Conservation (phyloP, 1,284 basidiomycete species). For the Phylloporus sp. region DNA sequence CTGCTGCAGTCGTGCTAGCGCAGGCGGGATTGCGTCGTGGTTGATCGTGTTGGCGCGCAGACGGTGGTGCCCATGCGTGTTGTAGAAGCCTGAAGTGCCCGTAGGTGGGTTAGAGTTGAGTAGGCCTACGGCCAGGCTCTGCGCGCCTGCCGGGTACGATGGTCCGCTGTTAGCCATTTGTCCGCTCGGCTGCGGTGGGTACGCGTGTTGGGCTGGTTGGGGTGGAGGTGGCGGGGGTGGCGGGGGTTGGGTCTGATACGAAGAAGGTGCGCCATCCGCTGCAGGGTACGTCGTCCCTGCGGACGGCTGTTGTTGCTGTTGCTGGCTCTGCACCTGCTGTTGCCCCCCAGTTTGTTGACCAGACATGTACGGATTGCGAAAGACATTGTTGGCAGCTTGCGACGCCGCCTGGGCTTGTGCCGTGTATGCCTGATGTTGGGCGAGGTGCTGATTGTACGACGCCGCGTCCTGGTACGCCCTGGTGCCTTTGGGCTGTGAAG, state of each 20-base stretch:
- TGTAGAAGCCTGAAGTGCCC: conserved; percentile 20
- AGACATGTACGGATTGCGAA: conserved; percentile 77
- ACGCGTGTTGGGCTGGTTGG: conserved; percentile 35
- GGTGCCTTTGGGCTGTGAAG: conserved; percentile 79
- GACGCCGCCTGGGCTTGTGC: conserved; percentile 79
- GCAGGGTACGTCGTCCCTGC: conserved; percentile 29
- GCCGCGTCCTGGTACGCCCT: conserved; percentile 93
- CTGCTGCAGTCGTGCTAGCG: conserved; percentile 85
- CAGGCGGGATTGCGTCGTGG: conserved; percentile 88
- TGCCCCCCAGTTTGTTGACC: conserved; percentile 50
- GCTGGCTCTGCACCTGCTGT: conserved; percentile 42
- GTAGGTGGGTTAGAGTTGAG: conserved; percentile 55
- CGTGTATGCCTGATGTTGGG: conserved; percentile 93
- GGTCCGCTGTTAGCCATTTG: conserved; percentile 35
- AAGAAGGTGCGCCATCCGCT: conserved; percentile 24
- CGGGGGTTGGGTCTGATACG: conserved; percentile 33
- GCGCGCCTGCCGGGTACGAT: conserved; percentile 49
- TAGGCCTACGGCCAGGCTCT: conserved; percentile 44
- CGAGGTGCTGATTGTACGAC: conserved; percentile 92
- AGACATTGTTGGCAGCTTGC: conserved; percentile 70
- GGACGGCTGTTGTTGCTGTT: conserved; percentile 45
- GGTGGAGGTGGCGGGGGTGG: conserved; percentile 41
- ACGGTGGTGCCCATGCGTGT: conserved; percentile 55
- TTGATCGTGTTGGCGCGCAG: conserved; percentile 90
- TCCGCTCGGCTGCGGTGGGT: conserved; percentile 33